Conservation (phyloP, 2,329 filamentous ascomycete species). For the Chaetomiaceae sp. region DNA sequence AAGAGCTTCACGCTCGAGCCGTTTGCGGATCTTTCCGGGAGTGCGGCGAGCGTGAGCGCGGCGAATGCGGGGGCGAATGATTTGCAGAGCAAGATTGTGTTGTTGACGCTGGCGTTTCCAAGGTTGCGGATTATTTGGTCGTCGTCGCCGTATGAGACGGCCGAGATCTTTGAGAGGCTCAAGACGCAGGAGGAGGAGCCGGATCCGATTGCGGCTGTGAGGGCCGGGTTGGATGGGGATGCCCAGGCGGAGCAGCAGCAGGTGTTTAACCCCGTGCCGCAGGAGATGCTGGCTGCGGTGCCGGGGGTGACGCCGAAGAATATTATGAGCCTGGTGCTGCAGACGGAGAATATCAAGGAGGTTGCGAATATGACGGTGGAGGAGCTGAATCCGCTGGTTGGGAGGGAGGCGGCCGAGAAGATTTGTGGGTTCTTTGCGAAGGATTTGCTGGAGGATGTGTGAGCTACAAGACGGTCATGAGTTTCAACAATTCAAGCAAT, state of each 20-base stretch:
- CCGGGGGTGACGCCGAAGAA: constrained; percentile 82
- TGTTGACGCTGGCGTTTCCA: constrained; percentile 89
- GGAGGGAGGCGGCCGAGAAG: constrained; percentile 69
- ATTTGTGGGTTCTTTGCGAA: constrained; percentile 77
- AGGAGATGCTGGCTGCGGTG: constrained; percentile 83
- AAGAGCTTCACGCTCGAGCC: constrained; percentile 94
- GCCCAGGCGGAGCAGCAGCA: constrained; percentile 49
- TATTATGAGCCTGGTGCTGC: constrained; percentile 65
- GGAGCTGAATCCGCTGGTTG: constrained; percentile 70
- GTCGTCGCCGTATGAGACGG: constrained; percentile 87
- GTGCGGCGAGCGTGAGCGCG: constrained; percentile 58
- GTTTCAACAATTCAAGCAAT: no score
- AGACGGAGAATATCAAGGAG: constrained; percentile 72
- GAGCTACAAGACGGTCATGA: background rate
- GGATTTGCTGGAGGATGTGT: constrained; percentile 52
- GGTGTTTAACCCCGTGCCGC: constrained; percentile 76
- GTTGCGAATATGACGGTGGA: constrained; percentile 79
- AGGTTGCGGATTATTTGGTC: constrained; percentile 91
- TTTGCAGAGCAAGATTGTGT: constrained; percentile 84
- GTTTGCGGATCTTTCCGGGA: constrained; percentile 63
- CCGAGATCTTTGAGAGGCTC: constrained; percentile 90
- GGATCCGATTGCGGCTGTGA: constrained; percentile 81
- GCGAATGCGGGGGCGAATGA: constrained; percentile 57
- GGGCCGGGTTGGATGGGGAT: constrained; percentile 59
- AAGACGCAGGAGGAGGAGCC: constrained; percentile 89